phyloP scores from a whole-genome alignment of 805 yeast genomes.

The Candida sphagnicola region DNA sequence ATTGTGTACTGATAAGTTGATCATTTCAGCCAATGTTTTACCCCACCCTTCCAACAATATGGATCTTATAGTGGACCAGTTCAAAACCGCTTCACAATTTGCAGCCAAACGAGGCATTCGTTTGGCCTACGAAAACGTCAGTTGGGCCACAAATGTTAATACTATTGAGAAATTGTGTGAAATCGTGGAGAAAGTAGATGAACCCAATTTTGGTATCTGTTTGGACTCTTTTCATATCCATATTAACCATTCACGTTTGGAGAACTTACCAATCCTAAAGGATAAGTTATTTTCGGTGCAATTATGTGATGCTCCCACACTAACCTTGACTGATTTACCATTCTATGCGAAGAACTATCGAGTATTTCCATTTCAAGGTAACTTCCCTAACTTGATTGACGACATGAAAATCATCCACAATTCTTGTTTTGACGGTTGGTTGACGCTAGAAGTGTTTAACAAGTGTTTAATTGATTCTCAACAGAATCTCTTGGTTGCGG shows the following conservation, averaged over 20 bases:
- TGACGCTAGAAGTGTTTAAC: conserved; percentile 14
- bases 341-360: conserved; percentile 12
- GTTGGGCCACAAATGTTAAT: conserved; percentile 20
- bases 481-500: conserved; percentile 7
- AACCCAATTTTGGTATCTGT: conserved; percentile 21
- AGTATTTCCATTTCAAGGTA: conserved; percentile 12
- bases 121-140: conserved; percentile 22
- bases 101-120: conserved; percentile 12
- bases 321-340: conserved; percentile 8
- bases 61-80: conserved; percentile 10
- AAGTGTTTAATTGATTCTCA: conserved; percentile 7
- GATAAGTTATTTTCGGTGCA: conserved; percentile 21
- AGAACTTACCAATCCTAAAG: conserved; percentile 5
- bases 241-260: conserved; percentile 2
- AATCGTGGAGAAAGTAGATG: conserved; percentile 15
- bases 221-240: conserved; percentile 24
- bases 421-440: conserved; percentile 10
- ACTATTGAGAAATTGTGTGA: conserved; percentile 14
- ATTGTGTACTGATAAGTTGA: conserved; percentile 9
- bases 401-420: conserved; percentile 5
- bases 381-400: conserved; percentile 7
- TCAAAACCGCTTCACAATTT: conserved; percentile 10
- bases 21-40: conserved; percentile 12
- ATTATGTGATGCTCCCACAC: conserved; percentile 17
- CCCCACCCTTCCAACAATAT: conserved; percentile 7